These are phyloP conservation scores for Phytophthora agathidicida DNA, from an alignment of 352 stramenopile species.

Conservation along the genomic window DNA sequence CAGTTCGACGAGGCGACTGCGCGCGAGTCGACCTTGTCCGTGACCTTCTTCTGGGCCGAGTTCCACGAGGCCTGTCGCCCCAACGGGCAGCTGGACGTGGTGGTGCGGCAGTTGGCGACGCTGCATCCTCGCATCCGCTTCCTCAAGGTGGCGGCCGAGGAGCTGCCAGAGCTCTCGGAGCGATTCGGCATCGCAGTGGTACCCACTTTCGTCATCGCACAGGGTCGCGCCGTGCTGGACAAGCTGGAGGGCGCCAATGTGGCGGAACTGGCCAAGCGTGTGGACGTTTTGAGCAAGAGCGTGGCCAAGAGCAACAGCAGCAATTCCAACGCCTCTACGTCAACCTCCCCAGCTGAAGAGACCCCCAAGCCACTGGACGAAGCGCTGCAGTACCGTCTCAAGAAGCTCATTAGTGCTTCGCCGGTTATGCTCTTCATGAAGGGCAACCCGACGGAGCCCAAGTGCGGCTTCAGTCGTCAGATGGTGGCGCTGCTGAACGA, in stretches of 20 bases:
- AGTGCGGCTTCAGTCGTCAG: constrained; percentile 96
- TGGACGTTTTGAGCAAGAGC: constrained; percentile 87
- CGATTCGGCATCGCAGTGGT: constrained; percentile 92
- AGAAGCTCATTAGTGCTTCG: constrained; percentile 85
- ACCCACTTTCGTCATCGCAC: constrained; percentile 93
- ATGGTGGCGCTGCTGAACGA: constrained; percentile 94
- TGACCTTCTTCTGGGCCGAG: constrained; percentile 88
- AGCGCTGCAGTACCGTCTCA: constrained; percentile 74
- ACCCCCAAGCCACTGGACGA: constrained; percentile 54
- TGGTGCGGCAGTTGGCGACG: constrained; percentile 81
- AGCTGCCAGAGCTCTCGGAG: constrained; percentile 84
- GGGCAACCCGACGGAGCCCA: constrained; percentile 93
- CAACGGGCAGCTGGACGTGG: constrained; percentile 88
- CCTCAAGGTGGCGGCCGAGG: constrained; percentile 87
- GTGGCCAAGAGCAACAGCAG: constrained; percentile 59
- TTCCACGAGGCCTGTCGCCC: constrained; percentile 82
- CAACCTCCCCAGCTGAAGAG: constrained; percentile 18
- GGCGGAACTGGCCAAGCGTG: constrained; percentile 80
- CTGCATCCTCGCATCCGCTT: constrained; percentile 86
- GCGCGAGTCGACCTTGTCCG: constrained; percentile 76
- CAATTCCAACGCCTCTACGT: not conserved
- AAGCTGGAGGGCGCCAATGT: constrained; percentile 88
- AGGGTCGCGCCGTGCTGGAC: constrained; percentile 78
- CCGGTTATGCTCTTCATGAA: constrained; percentile 99
- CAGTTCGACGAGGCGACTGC: constrained; percentile 83